A percentile compares a stretch with the other conserved stretches of the same genome.
Evolutionary conservation across 1,139 yeast genomes (phyloP).

Genomic region (Yamadazyma atmosphaerica): DNA sequence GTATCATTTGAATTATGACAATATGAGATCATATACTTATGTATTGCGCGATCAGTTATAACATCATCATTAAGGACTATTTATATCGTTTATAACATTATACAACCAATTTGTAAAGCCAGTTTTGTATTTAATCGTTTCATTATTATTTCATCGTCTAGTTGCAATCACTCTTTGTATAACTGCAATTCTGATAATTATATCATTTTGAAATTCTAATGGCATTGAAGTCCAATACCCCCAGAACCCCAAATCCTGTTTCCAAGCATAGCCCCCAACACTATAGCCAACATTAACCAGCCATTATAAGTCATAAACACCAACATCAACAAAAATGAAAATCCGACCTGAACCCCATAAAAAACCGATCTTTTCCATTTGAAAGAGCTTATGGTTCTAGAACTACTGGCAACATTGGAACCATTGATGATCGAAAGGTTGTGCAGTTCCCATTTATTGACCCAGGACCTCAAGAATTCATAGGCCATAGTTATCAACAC

Average conservation of each 20-base stretch:
- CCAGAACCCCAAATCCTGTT: constrained; percentile 57
- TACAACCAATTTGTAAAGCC: no score
- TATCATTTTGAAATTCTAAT: no score
- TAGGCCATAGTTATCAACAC: constrained; percentile 55
- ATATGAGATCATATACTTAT: no score
- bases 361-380: constrained; percentile 40
- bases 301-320: constrained; percentile 85
- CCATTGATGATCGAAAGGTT: constrained; percentile 17
- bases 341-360: constrained; percentile 75
- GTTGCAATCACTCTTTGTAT: no score
- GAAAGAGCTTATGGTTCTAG: constrained; percentile 18
- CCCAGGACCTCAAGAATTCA: constrained; percentile 52
- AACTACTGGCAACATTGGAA: constrained; percentile 14
- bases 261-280: constrained; percentile 68
- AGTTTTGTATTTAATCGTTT: no score
- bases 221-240: constrained; percentile 48
- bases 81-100: no score
- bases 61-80: no score
- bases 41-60: no score
- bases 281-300: constrained; percentile 76
- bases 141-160: no score
- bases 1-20: no score
- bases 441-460: constrained; percentile 31
- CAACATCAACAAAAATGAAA: constrained; percentile 75
- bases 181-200: no score